These are phyloP conservation scores for Nakazawaea molendinolei DNA, from an alignment of 805 yeast genomes.

Conservation along the genomic window DNA sequence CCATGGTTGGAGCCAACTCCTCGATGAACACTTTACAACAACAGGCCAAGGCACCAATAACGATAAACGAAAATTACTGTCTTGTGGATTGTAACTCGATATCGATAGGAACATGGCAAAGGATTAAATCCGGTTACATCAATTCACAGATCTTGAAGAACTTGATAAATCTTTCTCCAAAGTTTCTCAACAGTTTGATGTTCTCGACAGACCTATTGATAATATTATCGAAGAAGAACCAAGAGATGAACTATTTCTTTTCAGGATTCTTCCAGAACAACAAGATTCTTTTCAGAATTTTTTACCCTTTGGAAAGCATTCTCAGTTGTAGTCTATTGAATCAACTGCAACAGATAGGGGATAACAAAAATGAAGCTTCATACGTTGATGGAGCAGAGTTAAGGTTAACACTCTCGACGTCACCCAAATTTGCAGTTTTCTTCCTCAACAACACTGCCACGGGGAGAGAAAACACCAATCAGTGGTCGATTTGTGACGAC, in stretches of 20 bases:
- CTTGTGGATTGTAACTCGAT: constrained; percentile 63
- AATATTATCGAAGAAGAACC: constrained; percentile 62
- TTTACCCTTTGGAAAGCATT: constrained; percentile 60
- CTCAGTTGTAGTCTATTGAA: constrained; percentile 45
- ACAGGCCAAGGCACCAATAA: constrained; percentile 35
- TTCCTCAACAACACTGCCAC: constrained; percentile 47
- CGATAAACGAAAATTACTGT: constrained; percentile 58
- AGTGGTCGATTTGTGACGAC: constrained; percentile 80
- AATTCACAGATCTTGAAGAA: constrained; percentile 33
- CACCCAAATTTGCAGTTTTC: constrained; percentile 77
- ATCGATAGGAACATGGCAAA: constrained; percentile 76
- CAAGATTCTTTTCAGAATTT: constrained; percentile 65
- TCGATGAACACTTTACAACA: constrained; percentile 17
- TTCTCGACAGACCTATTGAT: constrained; percentile 62
- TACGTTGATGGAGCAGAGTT: constrained; percentile 32
- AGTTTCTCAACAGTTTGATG: constrained; percentile 58
- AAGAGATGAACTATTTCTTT: constrained; percentile 73
- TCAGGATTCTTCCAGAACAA: constrained; percentile 63
- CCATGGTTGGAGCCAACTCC: constrained; percentile 10
- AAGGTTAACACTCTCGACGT: constrained; percentile 42
- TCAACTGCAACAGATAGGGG: constrained; percentile 31
- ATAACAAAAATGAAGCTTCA: constrained; percentile 24
- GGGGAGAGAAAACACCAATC: constrained; percentile 44
- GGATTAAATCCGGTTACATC: constrained; percentile 59
- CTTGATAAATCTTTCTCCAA: constrained; percentile 61